Conservation (phyloP, 176 grass and related monocot species). For the Ananas comosus region DNA sequence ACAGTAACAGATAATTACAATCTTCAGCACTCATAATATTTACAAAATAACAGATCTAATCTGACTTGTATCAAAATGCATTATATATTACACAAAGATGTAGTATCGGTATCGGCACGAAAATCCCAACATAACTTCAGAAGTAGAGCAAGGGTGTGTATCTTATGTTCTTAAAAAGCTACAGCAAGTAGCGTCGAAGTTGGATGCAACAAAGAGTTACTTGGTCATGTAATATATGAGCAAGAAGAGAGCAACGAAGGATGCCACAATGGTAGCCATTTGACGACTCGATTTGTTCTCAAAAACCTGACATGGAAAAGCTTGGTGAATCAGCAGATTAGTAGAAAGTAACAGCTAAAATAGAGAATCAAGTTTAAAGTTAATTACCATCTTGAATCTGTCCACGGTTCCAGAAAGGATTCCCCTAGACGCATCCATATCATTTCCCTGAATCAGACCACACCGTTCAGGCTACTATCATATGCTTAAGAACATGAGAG, state of each 20-base stretch:
- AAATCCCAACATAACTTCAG: background rate
- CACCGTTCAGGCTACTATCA: background rate
- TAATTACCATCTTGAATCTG: constrained; percentile 71
- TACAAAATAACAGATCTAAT: background rate
- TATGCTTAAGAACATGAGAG: background rate
- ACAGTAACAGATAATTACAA: background rate
- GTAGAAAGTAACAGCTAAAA: background rate
- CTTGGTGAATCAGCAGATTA: constrained; percentile 5
- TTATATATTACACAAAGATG: background rate
- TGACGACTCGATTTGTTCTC: constrained; percentile 72
- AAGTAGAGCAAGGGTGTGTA: background rate
- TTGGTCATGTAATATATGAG: constrained; percentile 86
- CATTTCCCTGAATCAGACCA: constrained; percentile 50
- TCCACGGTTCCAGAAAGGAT: constrained; percentile 75
- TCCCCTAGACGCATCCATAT: constrained; percentile 87
- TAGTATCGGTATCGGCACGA: background rate
- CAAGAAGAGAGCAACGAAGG: constrained; percentile 65
- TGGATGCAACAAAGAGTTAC: constrained; percentile 12
- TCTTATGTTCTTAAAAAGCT: background rate
- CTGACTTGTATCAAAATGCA: background rate
- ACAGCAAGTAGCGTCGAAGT: background rate
- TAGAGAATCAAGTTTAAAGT: background rate
- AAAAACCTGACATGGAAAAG: constrained; percentile 42
- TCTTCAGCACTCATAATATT: background rate
- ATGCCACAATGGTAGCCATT: constrained; percentile 69